A percentile compares a stretch with the other conserved stretches of the same genome.
Conservation (phyloP, 306 rosid species). For the Sechiopsis laciniata region DNA sequence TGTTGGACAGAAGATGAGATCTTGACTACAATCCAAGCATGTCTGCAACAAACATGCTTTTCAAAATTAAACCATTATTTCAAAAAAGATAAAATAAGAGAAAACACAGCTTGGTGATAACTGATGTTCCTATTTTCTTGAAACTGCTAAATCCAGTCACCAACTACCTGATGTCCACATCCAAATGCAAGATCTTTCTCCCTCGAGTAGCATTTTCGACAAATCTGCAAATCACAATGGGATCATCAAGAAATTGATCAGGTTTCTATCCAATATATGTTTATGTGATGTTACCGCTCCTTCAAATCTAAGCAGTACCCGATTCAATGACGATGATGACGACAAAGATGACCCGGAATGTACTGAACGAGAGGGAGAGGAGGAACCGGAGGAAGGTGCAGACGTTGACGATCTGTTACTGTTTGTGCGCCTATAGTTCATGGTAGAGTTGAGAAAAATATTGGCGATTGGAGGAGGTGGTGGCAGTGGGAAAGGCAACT, state of each 20-base stretch:
- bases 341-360: not conserved
- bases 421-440: constrained; percentile 8
- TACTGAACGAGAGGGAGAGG: constrained; percentile 8
- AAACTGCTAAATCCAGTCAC: not conserved
- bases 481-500: constrained; percentile 15
- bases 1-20: constrained; percentile 13
- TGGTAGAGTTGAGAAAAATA: not conserved
- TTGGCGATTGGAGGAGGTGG: constrained; percentile 16
- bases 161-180: constrained; percentile 21
- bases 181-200: constrained; percentile 17
- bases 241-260: not conserved
- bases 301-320: constrained; percentile 12
- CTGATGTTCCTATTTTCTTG: not conserved
- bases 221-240: constrained; percentile 18
- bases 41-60: constrained; percentile 6
- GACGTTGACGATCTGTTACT: not conserved
- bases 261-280: not conserved
- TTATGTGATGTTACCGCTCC: not conserved
- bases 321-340: not conserved
- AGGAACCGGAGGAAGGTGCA: not conserved
- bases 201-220: not conserved
- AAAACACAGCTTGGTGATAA: not conserved
- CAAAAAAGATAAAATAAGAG: not conserved
- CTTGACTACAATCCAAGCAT: constrained; percentile 17
- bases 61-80: not conserved